Base-by-base conservation (phyloP, 495 filamentous ascomycete genomes). In the Cladorrhinum samala region DNA sequence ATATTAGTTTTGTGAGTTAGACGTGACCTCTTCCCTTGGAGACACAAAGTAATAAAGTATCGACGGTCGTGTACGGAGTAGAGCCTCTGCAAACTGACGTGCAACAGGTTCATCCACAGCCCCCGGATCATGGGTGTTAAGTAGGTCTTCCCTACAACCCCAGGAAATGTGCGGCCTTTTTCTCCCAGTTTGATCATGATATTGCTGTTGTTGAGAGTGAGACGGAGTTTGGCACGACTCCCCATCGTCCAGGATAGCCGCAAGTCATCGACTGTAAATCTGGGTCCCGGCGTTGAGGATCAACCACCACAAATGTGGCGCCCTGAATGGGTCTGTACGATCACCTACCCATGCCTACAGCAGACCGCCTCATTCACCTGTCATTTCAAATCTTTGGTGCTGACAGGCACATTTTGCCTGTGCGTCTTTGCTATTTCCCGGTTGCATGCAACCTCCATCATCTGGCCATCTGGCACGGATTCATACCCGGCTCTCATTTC, bases 171-270 rank as follows among this genome's bases (percentile, higher is more conserved):
- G n/a, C n/a, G n/a, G n/a, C n/a, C n/a, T n/a, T n/a, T n/a, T n/a
- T n/a, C n/a, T n/a, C n/a, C n/a, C n/a, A n/a, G n/a, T n/a, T n/a
- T n/a, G n/a, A n/a, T n/a, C 27, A 11, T 33, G 27, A 33, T 11
- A 33, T 33, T 33, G n/a, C n/a, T n/a, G n/a, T 33, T 33, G 27
- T 11, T 33, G 27, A 33, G 13, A 11, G 24, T 16, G 25, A 20
- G 24, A 2, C 21, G 39, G 41, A 18, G 46, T 20, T 19, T 50
- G 37, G 41, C 27, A 49, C 39, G 39, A 41, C 39, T 4, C n/a
- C 17, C 13, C 11, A 24, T 41, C 27, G 46, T 27, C 54, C 54
- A 51, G 44, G 58, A 45, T 50, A 55, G 45, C 58, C 54, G 54
- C 47, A 49, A 41, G 42, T 46, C 21, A 53, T 49, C 38, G 24